Evolutionary conservation across 139 green algal species (phyloP), one percentile per base, ranked within the genome.

Genomic region (Raphidocelis subcapitata): DNA sequence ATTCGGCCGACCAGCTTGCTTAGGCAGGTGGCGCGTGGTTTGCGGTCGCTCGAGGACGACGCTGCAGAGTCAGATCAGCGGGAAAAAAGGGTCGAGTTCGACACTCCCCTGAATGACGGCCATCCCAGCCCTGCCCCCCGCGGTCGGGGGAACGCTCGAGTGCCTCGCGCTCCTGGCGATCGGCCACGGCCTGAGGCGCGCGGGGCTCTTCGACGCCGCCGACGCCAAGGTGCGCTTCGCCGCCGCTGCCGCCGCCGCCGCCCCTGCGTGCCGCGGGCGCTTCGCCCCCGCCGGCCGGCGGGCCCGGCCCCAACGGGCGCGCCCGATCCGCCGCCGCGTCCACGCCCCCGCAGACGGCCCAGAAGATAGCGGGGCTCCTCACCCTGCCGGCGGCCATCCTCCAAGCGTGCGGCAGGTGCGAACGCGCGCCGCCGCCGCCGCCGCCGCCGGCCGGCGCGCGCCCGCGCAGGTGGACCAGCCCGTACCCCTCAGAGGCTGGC

Each of bases 371-470:
- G 54, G 62, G 70, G 0, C 77, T 77, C 47, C 35, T 85, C 15
- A 85, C 80, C 26, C 55, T 85, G 54, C 80, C 80, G 15, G 75
- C 80, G 23, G 49, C 61, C 15, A 72, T 81, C 32, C 29, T 85
- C 24, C 80, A 85, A 18, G 71, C 75, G 0, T 64, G 76, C 15
- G 65, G 41, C 20, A 57, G 32, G 78, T 80, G 37, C 61, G 76
- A 62, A 23, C 1, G 33, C 24, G 37, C 3, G 37, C 21, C 15
- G 23, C 52, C 24, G 14, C 23, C 12, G 41, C 41, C 8, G 41
- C 41, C 52, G 52, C 14, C 8, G 23, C 5, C 4, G 52, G 21
- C 23, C 10, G 24, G 10, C 24, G 21, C 14, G 52, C 12, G 52
- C 12, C 52, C 12, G 15, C 21, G 8, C 41, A 49, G 12, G 12